Conservation (phyloP, 2,329 filamentous ascomycete species). For the Colletotrichum paranaense region DNA sequence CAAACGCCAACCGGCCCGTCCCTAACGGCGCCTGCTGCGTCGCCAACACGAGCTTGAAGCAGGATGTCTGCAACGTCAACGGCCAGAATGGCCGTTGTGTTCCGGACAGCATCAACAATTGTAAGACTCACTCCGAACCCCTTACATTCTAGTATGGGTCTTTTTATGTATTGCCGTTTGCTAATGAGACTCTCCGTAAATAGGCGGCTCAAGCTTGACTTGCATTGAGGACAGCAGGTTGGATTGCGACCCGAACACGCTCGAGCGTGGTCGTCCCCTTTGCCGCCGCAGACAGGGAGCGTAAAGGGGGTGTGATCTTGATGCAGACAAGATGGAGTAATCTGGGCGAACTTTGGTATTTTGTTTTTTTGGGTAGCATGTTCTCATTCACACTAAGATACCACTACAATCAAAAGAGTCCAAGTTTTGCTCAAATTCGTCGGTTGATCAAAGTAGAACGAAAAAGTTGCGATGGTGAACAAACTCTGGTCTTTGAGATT, state of each 20-base stretch:
- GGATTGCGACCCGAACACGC: constrained; percentile 40
- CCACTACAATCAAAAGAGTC: neutral
- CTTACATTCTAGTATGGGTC: too few relatives aligned
- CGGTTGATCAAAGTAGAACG: neutral
- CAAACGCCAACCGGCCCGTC: constrained; percentile 47
- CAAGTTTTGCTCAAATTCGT: neutral
- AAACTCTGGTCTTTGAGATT: neutral
- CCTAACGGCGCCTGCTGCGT: constrained; percentile 49
- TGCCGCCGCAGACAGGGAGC: constrained; percentile 40
- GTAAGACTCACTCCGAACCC: constrained; percentile 38
- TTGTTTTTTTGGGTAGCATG: neutral
- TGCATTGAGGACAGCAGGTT: constrained; percentile 43
- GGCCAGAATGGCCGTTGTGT: constrained; percentile 48
- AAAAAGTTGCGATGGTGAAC: neutral
- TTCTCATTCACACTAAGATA: neutral
- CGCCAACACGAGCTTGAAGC: constrained; percentile 48
- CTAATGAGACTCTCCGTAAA: neutral
- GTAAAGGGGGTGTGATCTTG: neutral
- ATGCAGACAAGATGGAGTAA: neutral
- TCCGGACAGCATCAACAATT: constrained; percentile 47
- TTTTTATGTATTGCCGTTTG: neutral
- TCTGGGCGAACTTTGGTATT: neutral
- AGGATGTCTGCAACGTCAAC: constrained; percentile 49
- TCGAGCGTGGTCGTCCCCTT: constrained; percentile 43
- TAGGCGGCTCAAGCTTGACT: constrained; percentile 41